These are phyloP conservation scores for Didymella sp. DNA, from an alignment of 2,329 filamentous ascomycete species.

Conservation along the genomic window DNA sequence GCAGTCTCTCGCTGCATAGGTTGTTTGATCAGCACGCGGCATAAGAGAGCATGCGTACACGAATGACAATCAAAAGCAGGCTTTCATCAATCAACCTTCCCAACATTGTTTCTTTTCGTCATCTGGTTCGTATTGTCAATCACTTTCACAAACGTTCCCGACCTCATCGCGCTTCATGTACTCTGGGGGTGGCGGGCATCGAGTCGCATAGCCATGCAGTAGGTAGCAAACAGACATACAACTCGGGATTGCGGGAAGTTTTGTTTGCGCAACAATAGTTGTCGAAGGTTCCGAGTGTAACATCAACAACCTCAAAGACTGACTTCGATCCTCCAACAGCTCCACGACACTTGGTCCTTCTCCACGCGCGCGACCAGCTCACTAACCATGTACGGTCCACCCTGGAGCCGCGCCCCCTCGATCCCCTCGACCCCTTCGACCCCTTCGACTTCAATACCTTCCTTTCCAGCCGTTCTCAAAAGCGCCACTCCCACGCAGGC, in stretches of 20 bases:
- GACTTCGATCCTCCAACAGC: neutral
- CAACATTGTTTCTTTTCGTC: neutral
- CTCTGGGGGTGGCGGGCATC: neutral
- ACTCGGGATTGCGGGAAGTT: conserved; percentile 3
- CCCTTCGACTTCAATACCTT: neutral
- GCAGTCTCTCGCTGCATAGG: conserved; percentile 25
- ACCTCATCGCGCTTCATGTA: neutral
- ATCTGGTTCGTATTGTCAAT: neutral
- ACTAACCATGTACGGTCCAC: neutral
- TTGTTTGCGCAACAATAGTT: conserved; percentile 11
- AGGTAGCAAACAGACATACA: conserved; percentile 7
- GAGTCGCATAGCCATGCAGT: neutral
- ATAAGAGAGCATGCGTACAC: conserved; percentile 4
- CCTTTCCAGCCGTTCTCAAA: neutral
- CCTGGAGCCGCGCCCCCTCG: neutral
- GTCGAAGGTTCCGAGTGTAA: conserved; percentile 1
- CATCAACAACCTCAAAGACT: neutral
- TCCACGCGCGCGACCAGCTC: neutral
- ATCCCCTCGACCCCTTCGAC: neutral
- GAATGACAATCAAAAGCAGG: conserved; percentile 2
- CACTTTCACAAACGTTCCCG: neutral
- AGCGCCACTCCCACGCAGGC: neutral
- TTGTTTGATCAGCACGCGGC: neutral
- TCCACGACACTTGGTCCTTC: neutral
- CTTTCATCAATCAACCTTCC: neutral